Percentiles rank a stretch among this genome's conserved stretches.
phyloP scores from a whole-genome alignment of 108 stramenopile species.

The Nitzschia sp. region DNA sequence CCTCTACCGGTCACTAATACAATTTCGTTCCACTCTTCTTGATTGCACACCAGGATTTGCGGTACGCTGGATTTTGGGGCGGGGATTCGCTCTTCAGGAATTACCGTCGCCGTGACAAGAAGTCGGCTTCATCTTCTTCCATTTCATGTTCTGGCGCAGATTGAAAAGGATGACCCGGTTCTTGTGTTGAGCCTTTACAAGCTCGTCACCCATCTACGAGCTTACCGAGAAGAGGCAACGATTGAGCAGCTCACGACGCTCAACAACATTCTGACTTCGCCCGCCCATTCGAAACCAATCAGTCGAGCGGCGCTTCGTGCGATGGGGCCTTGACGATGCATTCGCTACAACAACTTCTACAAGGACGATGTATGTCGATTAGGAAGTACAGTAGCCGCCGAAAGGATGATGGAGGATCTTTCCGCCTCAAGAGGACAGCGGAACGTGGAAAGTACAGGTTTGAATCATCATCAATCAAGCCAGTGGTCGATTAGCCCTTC shows the following conservation, averaged over 20 bases:
- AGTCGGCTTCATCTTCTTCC: constrained; percentile 58
- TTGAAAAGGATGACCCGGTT: constrained; percentile 52
- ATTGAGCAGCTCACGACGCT: constrained; percentile 64
- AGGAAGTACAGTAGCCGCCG: too few relatives aligned
- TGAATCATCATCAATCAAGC: too few relatives aligned
- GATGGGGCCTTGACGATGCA: background rate
- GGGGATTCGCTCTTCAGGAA: constrained; percentile 39
- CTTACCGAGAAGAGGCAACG: constrained; percentile 60
- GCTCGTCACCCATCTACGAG: constrained; percentile 61
- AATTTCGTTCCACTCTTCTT: constrained; percentile 1
- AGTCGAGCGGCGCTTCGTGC: background rate
- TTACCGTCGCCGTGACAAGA: constrained; percentile 38
- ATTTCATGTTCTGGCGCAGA: constrained; percentile 41
- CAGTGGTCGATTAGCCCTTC: too few relatives aligned
- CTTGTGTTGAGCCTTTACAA: constrained; percentile 65
- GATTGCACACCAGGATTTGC: constrained; percentile 6
- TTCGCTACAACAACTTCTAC: too few relatives aligned
- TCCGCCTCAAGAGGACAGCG: too few relatives aligned
- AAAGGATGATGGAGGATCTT: too few relatives aligned
- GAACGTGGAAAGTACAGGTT: too few relatives aligned
- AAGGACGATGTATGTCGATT: too few relatives aligned
- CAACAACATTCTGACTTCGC: constrained; percentile 61
- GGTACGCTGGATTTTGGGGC: constrained; percentile 26
- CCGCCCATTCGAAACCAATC: constrained; percentile 57
- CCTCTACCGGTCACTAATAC: too few relatives aligned